A percentile compares a stretch with the other conserved stretches of the same genome.
phyloP scores from a whole-genome alignment of 108 stramenopile genomes.

The Nitzschia sp. region DNA sequence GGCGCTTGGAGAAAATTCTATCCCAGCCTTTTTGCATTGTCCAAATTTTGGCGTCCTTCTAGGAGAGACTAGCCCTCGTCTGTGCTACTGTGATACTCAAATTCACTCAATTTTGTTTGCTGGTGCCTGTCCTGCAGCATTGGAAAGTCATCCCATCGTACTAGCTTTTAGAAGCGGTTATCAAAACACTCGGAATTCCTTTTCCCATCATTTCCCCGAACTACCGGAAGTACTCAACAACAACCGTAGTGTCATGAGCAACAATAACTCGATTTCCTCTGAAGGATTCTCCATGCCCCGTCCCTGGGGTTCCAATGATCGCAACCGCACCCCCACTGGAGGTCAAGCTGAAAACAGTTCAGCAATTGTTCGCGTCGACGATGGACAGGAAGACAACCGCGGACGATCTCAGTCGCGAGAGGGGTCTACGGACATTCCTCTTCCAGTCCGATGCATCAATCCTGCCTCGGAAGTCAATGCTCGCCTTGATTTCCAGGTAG shows the following conservation, averaged over 20 bases:
- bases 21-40: too few relatives aligned
- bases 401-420: conserved; percentile 29
- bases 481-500: conserved; percentile 82
- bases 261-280: background rate
- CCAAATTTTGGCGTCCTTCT: too few relatives aligned
- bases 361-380: conserved; percentile 8
- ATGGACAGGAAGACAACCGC: background rate
- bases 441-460: conserved; percentile 68
- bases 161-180: background rate
- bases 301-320: conserved; percentile 15
- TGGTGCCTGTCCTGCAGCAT: background rate
- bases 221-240: too few relatives aligned
- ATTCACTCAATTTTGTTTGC: too few relatives aligned
- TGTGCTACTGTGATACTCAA: too few relatives aligned
- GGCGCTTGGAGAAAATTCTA: too few relatives aligned
- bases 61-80: too few relatives aligned
- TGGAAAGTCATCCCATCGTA: background rate
- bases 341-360: background rate
- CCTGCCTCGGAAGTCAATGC: conserved; percentile 79
- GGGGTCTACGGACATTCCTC: conserved; percentile 12
- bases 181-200: background rate
- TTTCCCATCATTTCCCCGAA: too few relatives aligned
- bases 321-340: conserved; percentile 17
- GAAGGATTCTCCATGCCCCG: conserved; percentile 19
- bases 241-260: background rate